These are phyloP conservation scores for Trichaptum fuscoviolaceum DNA, from an alignment of 768 basidiomycete genomes.

Conservation along the genomic window DNA sequence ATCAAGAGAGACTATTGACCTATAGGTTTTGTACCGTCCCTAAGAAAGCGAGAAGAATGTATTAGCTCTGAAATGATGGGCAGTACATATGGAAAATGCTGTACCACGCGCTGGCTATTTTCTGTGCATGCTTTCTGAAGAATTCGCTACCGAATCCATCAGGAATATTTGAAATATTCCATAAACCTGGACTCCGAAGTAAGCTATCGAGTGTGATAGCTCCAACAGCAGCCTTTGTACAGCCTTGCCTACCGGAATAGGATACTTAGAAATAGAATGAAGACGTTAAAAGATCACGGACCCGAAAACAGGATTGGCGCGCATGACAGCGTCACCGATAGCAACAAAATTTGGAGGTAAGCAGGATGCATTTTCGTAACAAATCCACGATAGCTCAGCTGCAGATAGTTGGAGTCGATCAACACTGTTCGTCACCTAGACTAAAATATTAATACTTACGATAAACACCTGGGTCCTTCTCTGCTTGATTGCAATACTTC, in stretches of 20 bases:
- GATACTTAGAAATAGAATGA: background rate
- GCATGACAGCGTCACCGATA: slow-evolving; percentile 18
- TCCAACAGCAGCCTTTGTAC: slow-evolving; percentile 16
- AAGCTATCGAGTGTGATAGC: slow-evolving; percentile 12
- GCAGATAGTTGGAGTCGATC: slow-evolving; percentile 9
- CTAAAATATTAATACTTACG: too few species aligned
- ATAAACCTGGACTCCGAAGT: background rate
- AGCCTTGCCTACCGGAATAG: slow-evolving; percentile 13
- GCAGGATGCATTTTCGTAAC: slow-evolving; percentile 13
- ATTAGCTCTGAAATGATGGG: too few species aligned
- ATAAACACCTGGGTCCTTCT: background rate
- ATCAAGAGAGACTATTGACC: too few species aligned
- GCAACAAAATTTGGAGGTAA: slow-evolving; percentile 22
- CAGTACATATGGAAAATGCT: too few species aligned
- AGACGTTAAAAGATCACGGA: background rate
- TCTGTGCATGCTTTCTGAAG: background rate
- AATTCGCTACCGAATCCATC: background rate
- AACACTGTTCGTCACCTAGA: too few species aligned
- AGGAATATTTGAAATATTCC: background rate
- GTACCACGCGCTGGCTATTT: background rate
- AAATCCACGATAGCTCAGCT: slow-evolving; percentile 16
- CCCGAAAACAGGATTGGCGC: slow-evolving; percentile 19
- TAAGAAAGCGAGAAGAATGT: too few species aligned
- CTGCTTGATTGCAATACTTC: slow-evolving; percentile 4
- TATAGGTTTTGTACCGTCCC: background rate